Evolutionary conservation across 2,329 filamentous ascomycete genomes (phyloP), one percentile per base, ranked within the genome.

Genomic region (Ophiostoma piceae): DNA sequence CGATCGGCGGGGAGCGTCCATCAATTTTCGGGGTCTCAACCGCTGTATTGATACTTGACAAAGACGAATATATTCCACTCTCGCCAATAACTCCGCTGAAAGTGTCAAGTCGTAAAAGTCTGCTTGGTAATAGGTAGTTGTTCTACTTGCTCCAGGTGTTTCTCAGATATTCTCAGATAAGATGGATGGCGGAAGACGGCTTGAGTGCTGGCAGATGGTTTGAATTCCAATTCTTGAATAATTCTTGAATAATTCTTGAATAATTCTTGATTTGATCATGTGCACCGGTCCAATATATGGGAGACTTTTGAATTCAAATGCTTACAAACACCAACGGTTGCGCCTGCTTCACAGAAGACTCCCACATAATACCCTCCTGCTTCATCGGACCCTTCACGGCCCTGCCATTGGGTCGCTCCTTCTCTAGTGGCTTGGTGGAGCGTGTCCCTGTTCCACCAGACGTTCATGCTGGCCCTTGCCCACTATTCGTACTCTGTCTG

Each of bases 381-480:
- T 64, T 19, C 12, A 64, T 12, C 22, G 16, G 14, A 39, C 29
- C 62, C 32, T 65, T 39, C 32, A n/a, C 62, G 11, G 57, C 57
- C 57, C 22, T 62, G 57, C 16, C 26, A 62, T 62, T 62, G 57
- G 57, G 57, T 32, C 51, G n/a, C 14, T 39, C 35, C 32, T 65
- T 19, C 32, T 65, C 35, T 37, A 32, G 26, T 62, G 57, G 57
- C 57, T 32, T 62, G 57, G 57, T 62, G 57, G 57, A 62, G 26
- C 57, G 19, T 32, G 57, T 32, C 32, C 57, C 57, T 32, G 57
- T 32, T 62, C 57, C 57, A 62, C 57, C 22, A 57, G 51, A 57
- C 51, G 51, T 47, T 19, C 43, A 47, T 47, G 43, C 43, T 47
- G 4, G 35, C 35, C 35, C 35, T 35, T 43, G 43, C 43, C 43